Base-by-base conservation (phyloP, 345 rosid species). In the Dipteronia sinensis region DNA sequence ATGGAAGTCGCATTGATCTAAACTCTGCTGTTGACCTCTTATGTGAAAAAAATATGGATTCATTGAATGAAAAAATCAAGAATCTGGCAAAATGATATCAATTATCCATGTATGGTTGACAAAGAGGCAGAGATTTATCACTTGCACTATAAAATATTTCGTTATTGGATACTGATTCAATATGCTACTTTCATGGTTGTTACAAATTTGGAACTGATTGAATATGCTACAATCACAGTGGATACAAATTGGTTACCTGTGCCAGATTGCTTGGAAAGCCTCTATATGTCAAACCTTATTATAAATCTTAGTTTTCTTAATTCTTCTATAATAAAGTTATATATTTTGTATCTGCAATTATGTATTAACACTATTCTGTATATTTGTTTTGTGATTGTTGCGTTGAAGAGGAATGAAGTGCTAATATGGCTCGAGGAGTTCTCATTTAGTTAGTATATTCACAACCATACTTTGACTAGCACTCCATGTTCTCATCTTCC, bases 361-460 rank as follows among this genome's bases (percentile, higher is more conserved):
- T 9, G 17, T 8, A 17, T 65, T 79, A 34, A 79, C 47, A 73
- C 2, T 10, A 10, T 56, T 67, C 47, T 42, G 13, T 65, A 11
- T 73, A 20, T 53, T 56, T 31, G 10, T 72, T 58, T 59, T 66
- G 13, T 72, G 63, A 10, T 77, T 74, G 69, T n/a, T 46, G 66
- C 40, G 23, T 68, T 76, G 76, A 73, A 89, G 93, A 87, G 95
- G 84, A 91, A 91, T 56, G 93, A 91, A 85, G 92, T 89, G 76
- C 81, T 91, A 51, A 82, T 89, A 80, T 91, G 95, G 95, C 90
- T 91, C 13, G 89, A 89, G 67, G 95, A 88, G 6, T 88, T 87
- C 81, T 69, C 82, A 9, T 17, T 49, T 49, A 70, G 34, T 27
- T 64, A 31, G 22, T 65, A 17, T 47, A 63, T 2, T 64, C 49